Conservation (phyloP, 495 filamentous ascomycete species). For the Monascus purpureus region DNA sequence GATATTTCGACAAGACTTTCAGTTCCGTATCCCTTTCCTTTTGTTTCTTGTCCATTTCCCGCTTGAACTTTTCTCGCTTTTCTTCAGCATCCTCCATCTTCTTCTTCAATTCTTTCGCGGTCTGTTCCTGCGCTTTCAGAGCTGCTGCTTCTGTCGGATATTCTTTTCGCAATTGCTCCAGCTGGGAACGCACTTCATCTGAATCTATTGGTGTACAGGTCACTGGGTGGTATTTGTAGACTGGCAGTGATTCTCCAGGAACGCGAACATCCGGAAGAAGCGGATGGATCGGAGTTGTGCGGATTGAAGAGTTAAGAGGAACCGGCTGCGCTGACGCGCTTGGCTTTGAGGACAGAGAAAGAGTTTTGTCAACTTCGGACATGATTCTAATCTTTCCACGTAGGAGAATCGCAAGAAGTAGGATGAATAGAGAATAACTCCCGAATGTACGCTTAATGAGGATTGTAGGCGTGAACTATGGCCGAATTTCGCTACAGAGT, state of each 20-base stretch:
- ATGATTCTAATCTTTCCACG: no score
- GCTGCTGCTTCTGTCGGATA: slow-evolving; percentile 22
- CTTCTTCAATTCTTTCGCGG: slow-evolving; percentile 25
- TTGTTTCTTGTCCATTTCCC: slow-evolving; percentile 30
- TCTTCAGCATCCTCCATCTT: slow-evolving; percentile 23
- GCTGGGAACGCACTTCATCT: slow-evolving; percentile 15
- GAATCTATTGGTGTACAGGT: slow-evolving; percentile 23
- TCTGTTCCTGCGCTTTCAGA: slow-evolving; percentile 25
- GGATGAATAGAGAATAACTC: no score
- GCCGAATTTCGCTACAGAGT: no score
- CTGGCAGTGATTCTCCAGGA: slow-evolving; percentile 16
- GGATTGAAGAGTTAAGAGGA: slow-evolving; percentile 21
- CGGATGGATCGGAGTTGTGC: slow-evolving; percentile 28
- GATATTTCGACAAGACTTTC: slow-evolving; percentile 32
- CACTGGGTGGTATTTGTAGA: slow-evolving; percentile 23
- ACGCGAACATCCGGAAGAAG: slow-evolving; percentile 27
- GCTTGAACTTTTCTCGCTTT: slow-evolving; percentile 29
- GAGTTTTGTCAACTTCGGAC: slow-evolving; percentile 14
- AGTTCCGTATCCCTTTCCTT: slow-evolving; percentile 32
- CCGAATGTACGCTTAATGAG: no score
- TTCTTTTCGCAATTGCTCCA: slow-evolving; percentile 26
- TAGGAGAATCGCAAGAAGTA: no score
- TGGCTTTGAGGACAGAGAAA: slow-evolving; percentile 4
- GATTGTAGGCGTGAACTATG: no score
- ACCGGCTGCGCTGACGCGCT: slow-evolving; percentile 5